Conservation (phyloP, 371 early-diverging fungal genomes). For the Mucor lusitanicus region DNA sequence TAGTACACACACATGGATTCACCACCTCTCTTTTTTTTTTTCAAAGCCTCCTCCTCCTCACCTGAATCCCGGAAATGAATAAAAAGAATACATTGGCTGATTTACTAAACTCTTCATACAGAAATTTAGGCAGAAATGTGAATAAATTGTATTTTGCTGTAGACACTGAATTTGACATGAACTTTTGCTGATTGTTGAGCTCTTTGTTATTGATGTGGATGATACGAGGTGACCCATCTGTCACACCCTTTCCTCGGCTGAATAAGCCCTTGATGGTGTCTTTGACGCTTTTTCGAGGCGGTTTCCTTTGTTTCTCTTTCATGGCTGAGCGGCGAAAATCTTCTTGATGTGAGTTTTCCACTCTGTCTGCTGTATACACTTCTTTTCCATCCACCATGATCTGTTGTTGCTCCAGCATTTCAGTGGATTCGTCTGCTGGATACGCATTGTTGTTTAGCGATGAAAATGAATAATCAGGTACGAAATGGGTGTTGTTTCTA, state of each 20-base stretch:
- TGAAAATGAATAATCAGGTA: constrained; percentile 33
- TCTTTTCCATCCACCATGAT: neutral
- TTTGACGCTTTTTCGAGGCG: constrained; percentile 1
- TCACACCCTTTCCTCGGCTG: neutral
- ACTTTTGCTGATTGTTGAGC: constrained; percentile 72
- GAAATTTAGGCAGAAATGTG: constrained; percentile 91
- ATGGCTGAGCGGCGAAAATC: neutral
- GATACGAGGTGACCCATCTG: constrained; percentile 55
- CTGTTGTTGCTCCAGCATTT: constrained; percentile 27
- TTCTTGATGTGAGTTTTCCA: neutral
- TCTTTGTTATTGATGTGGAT: constrained; percentile 83
- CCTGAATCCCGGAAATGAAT: constrained; percentile 84
- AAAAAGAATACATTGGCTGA: constrained; percentile 96
- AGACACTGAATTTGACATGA: constrained; percentile 78
- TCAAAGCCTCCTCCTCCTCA: too few species aligned
- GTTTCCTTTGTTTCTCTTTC: neutral
- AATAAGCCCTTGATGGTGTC: neutral
- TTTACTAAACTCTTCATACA: constrained; percentile 93
- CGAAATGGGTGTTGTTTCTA: neutral
- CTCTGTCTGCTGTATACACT: neutral
- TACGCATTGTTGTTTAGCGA: constrained; percentile 12
- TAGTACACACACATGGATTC: too few species aligned
- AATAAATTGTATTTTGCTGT: constrained; percentile 89
- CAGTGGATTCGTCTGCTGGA: constrained; percentile 33
- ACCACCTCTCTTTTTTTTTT: too few species aligned